Conservation (phyloP, 108 stramenopile species). For the Schizochytrium sp. region DNA sequence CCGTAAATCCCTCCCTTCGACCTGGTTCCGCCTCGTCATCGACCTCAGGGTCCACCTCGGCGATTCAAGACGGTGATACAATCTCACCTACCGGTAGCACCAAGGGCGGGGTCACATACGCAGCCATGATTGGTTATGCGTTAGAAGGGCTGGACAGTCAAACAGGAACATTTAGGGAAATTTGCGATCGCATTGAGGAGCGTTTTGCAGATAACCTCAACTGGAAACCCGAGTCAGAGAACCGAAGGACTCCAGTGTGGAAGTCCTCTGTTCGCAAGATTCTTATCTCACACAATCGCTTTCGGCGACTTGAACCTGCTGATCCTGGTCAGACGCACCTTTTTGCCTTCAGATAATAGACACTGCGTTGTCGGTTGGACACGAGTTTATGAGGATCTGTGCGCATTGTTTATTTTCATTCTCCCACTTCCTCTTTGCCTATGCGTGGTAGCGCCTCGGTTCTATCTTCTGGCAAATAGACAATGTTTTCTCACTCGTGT, state of each 20-base stretch:
- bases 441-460: too few species aligned
- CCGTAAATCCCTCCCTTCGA: neutral
- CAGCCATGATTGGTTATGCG: conserved; percentile 33
- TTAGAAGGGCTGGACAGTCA: conserved; percentile 16
- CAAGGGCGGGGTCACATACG: conserved; percentile 36
- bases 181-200: conserved; percentile 28
- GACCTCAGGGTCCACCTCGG: conserved; percentile 19
- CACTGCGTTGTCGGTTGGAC: too few species aligned
- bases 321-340: conserved; percentile 20
- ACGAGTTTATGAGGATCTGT: too few species aligned
- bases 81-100: conserved; percentile 17
- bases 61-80: neutral
- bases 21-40: conserved; percentile 1
- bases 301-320: neutral
- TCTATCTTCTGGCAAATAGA: too few species aligned
- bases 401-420: too few species aligned
- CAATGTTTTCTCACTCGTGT: too few species aligned
- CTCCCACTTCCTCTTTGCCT: too few species aligned
- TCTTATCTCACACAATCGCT: conserved; percentile 40
- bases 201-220: conserved; percentile 46
- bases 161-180: conserved; percentile 36
- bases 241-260: conserved; percentile 55
- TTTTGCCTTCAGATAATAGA: neutral
- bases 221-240: conserved; percentile 55
- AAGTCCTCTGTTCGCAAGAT: conserved; percentile 62